These are phyloP conservation scores for Talaromyces liani DNA, from an alignment of 495 filamentous ascomycete genomes.

Conservation along the genomic window DNA sequence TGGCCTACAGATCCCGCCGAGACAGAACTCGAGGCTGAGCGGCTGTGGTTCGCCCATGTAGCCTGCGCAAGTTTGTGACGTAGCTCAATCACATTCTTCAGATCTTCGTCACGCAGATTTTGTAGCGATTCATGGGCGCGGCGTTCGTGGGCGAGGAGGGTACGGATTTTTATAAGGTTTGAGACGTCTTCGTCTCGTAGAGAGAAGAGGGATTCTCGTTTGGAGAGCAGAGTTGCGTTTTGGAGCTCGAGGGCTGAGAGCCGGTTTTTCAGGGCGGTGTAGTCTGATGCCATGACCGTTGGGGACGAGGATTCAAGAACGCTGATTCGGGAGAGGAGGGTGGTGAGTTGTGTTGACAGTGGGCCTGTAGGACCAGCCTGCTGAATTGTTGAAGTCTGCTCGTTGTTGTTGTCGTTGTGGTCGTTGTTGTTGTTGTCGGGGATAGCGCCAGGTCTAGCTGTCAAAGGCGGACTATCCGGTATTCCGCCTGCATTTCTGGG, in stretches of 20 bases:
- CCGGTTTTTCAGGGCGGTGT: slow-evolving; percentile 12
- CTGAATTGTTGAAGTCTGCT: not conserved
- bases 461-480: not conserved
- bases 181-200: slow-evolving; percentile 25
- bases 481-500: not conserved
- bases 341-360: not conserved
- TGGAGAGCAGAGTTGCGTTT: slow-evolving; percentile 17
- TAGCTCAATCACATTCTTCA: slow-evolving; percentile 19
- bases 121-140: slow-evolving; percentile 20
- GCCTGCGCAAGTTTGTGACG: slow-evolving; percentile 20
- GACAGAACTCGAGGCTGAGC: not conserved
- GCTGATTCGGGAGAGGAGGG: not conserved
- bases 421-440: not conserved
- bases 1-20: not conserved
- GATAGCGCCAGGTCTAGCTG: not conserved
- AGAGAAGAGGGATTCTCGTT: slow-evolving; percentile 22
- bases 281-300: slow-evolving; percentile 11
- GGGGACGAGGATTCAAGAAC: not conserved
- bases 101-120: slow-evolving; percentile 23
- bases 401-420: not conserved
- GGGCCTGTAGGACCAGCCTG: not conserved
- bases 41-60: slow-evolving; percentile 9
- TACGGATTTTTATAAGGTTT: slow-evolving; percentile 23
- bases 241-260: slow-evolving; percentile 9
- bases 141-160: slow-evolving; percentile 22